A percentile compares a stretch with the other conserved stretches of the same genome.
Evolutionary conservation across 2,329 filamentous ascomycete species (phyloP).

Genomic region (Cadophora malorum): DNA sequence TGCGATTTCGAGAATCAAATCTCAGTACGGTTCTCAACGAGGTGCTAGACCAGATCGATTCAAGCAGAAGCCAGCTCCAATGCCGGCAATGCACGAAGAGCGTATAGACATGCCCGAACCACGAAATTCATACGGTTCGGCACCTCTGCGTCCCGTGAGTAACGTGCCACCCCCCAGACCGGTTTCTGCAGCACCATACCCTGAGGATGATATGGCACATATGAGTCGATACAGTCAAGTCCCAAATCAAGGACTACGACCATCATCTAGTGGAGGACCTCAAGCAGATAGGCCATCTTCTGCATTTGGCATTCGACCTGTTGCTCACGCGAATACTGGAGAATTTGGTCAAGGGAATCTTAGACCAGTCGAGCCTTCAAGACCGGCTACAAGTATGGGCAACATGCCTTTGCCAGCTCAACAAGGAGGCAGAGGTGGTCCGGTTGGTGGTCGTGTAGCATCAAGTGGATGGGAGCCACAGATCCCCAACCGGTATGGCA

Average conservation of each 20-base stretch:
- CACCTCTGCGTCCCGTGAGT: constrained; percentile 27
- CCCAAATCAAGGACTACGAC: constrained; percentile 50
- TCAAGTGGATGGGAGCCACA: constrained; percentile 56
- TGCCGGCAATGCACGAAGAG: constrained; percentile 43
- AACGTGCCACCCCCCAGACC: constrained; percentile 32
- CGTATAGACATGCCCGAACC: constrained; percentile 40
- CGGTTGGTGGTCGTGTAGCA: constrained; percentile 40
- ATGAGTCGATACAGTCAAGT: constrained; percentile 4
- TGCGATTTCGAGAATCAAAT: constrained; percentile 87
- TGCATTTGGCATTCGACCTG: constrained; percentile 58
- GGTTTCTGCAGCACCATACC: constrained; percentile 66
- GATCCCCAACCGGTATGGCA: constrained; percentile 49
- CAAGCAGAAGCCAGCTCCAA: constrained; percentile 49
- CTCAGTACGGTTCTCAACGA: constrained; percentile 73
- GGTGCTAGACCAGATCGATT: constrained; percentile 67
- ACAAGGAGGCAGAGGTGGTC: constrained; percentile 42
- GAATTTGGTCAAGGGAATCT: constrained; percentile 24
- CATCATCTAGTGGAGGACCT: constrained; percentile 55
- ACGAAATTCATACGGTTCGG: constrained; percentile 31
- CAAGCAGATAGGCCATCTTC: constrained; percentile 49
- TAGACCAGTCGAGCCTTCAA: constrained; percentile 42
- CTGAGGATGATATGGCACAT: constrained; percentile 64
- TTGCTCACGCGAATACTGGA: constrained; percentile 43
- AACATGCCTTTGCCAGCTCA: constrained; percentile 51
- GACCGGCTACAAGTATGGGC: constrained; percentile 53